These are phyloP conservation scores for Pythium vanterpoolii DNA, from an alignment of 352 stramenopile species.

Conservation along the genomic window DNA sequence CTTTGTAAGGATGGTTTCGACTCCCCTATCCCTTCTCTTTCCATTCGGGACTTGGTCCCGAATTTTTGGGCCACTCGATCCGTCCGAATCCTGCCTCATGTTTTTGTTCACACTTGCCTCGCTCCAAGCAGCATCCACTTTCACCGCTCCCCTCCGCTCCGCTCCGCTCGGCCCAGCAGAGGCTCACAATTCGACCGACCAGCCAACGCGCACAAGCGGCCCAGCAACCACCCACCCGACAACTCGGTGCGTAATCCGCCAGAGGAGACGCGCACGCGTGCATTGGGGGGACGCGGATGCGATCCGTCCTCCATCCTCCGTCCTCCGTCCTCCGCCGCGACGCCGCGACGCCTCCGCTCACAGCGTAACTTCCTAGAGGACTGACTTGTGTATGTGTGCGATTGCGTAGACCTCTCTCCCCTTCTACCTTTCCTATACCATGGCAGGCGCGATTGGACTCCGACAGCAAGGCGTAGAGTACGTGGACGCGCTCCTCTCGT, in stretches of 20 bases:
- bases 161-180: not conserved
- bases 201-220: constrained; percentile 13
- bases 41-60: constrained; percentile 10
- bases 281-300: not conserved
- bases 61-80: not conserved
- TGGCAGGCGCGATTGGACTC: constrained; percentile 49
- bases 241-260: not conserved
- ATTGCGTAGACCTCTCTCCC: not conserved
- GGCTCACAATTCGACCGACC: constrained; percentile 17
- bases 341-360: not conserved
- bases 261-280: not conserved
- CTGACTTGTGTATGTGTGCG: not conserved
- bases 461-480: constrained; percentile 41
- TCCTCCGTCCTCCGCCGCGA: too few species aligned
- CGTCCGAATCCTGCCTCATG: constrained; percentile 11
- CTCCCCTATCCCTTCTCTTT: not conserved
- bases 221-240: constrained; percentile 5
- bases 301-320: too few species aligned
- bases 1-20: not conserved
- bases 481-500: constrained; percentile 5
- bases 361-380: not conserved
- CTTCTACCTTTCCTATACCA: constrained; percentile 11
- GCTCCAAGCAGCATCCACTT: constrained; percentile 20
- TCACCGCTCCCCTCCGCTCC: not conserved
- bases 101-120: constrained; percentile 20